Evolutionary conservation across 2,329 filamentous ascomycete species (phyloP), one percentile per base, ranked within the genome.

Genomic region (Cercospora sp.): DNA sequence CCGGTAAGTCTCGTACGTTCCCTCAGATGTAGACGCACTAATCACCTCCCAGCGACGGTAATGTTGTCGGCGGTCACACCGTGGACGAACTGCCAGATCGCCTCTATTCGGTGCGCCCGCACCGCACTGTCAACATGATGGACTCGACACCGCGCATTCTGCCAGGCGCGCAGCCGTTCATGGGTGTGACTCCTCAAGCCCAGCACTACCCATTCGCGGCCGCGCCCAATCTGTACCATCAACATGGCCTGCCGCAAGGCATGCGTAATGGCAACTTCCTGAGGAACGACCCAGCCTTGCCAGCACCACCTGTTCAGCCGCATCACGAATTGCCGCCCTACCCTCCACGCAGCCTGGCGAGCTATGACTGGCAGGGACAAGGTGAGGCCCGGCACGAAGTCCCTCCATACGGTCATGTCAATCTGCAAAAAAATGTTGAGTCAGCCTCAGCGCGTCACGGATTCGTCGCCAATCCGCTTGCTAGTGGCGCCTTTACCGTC

Each of bases 21-120:
- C 12, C 16, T n/a, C 26, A 20, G 30, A 30, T 33, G 30, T 33
- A 36, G 13, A 36, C 30, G 16, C 23, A 30, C 59, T 69, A 55
- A 69, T 58, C 42, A 51, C 42, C 60, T 39, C 42, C 23, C 63
- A 65, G 69, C 57, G 42, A 71, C 60, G 70, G 70, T 48, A 69
- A 69, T 58, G 67, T 68, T 60, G 58, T 68, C 31, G 70, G 70
- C 67, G 70, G 65, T 3, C 70, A 68, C 39, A 57, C 53, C n/a
- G 65, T 72, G 30, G 61, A 70, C 42, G 59, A 61, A 53, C 58
- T 72, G 1, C 67, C 64, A 12, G 42, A 66, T 20, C 67, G 60
- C 16, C 26, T 65, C 12, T 58, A 45, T 23, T 18, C 28, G 1
- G 13, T 18, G n/a, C 55, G 28, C 16, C 55, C 28, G 9, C 13